These are phyloP conservation scores for Candida qinlingensis DNA, from an alignment of 805 yeast species.

Conservation along the genomic window DNA sequence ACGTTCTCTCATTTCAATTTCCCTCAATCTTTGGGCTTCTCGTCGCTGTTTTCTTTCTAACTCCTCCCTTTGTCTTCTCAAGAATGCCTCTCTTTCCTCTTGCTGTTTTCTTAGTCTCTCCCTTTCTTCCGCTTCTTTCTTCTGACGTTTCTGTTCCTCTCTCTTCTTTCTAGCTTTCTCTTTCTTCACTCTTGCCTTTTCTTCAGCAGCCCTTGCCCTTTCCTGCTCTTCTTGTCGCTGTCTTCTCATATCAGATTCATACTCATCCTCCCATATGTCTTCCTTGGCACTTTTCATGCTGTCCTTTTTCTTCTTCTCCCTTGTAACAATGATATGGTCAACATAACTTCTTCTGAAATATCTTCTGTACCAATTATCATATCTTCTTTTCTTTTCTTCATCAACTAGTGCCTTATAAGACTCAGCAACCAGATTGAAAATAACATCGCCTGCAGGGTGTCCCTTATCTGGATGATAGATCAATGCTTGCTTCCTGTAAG, in stretches of 20 bases:
- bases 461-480: constrained; percentile 77
- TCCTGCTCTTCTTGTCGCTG: constrained; percentile 3
- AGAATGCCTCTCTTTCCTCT: background rate
- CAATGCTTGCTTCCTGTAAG: constrained; percentile 66
- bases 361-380: constrained; percentile 16
- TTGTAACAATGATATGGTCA: background rate
- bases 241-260: background rate
- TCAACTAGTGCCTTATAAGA: constrained; percentile 15
- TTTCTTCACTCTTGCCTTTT: background rate
- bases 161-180: constrained; percentile 4
- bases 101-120: constrained; percentile 1
- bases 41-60: too few species aligned
- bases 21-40: too few species aligned
- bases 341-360: constrained; percentile 10
- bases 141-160: background rate
- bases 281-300: background rate
- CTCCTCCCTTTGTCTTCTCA: background rate
- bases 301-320: background rate
- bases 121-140: background rate
- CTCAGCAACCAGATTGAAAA: constrained; percentile 15
- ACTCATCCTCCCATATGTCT: background rate
- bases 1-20: constrained; percentile 16
- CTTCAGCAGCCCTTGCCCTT: constrained; percentile 1
- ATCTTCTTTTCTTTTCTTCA: background rate
- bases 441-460: constrained; percentile 18